Percentiles rank a stretch among this genome's conserved stretches.
Conservation (phyloP, 371 early-diverging fungal genomes). For the Rhizomucor pusillus region DNA sequence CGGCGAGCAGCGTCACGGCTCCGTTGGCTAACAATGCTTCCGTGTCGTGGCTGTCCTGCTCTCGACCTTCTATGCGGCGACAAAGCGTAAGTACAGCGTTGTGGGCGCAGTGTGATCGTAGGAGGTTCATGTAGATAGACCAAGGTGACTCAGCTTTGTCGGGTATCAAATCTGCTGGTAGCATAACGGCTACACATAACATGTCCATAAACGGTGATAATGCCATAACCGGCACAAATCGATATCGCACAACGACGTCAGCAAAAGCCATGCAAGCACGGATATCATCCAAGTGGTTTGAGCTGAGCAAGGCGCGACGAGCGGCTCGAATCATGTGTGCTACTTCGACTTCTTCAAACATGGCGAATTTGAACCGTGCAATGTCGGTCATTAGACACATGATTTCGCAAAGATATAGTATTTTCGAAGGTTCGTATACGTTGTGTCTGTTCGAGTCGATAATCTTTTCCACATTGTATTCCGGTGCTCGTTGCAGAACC, state of each 20-base stretch:
- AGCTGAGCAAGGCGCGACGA: conserved; percentile 46
- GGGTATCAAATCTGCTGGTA: conserved; percentile 19
- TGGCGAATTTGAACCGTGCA: conserved; percentile 68
- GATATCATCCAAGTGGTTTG: conserved; percentile 45
- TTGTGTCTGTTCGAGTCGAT: too few relatives aligned
- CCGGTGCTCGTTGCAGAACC: conserved; percentile 20
- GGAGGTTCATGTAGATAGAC: conserved; percentile 62
- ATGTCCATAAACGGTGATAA: conserved; percentile 55
- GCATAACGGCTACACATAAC: conserved; percentile 48
- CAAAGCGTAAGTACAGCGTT: conserved; percentile 61
- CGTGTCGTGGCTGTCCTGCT: conserved; percentile 12
- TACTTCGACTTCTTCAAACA: conserved; percentile 63
- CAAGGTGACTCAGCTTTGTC: conserved; percentile 42
- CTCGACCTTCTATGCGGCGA: conserved; percentile 44
- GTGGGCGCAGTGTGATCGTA: conserved; percentile 68
- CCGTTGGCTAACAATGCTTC: conserved; percentile 40
- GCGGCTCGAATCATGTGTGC: conserved; percentile 52
- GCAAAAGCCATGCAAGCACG: conserved; percentile 57
- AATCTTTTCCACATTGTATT: background rate
- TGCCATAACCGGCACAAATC: conserved; percentile 62
- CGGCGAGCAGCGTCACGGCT: conserved; percentile 51
- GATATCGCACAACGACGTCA: conserved; percentile 71
- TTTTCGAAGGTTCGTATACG: conserved; percentile 6
- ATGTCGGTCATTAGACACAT: conserved; percentile 58
- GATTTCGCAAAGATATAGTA: conserved; percentile 50